Evolutionary conservation across 2,329 filamentous ascomycete genomes (phyloP), one percentile per base, ranked within the genome.

Genomic region (Fusarium denticulatum): DNA sequence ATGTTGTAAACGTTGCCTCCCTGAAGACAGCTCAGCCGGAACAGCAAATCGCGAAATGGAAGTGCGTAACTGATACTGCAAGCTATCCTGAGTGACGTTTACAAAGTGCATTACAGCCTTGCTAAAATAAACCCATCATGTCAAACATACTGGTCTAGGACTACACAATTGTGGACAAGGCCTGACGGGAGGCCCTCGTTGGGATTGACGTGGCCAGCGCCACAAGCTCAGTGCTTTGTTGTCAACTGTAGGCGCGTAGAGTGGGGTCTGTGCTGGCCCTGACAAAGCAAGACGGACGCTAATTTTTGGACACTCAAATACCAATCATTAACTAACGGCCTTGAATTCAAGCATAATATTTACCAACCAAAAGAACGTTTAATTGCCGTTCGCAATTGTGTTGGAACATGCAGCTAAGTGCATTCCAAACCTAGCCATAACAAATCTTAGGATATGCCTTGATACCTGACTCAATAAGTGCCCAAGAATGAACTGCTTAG

Each of bases 71-170:
- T 4, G 7, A 4, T 6, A 1, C 5, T 26, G 7, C 24, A 46
- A 20, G 24, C 6, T 10, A 20, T 10, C 18, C 0, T 3, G 10
- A 49, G 16, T 5, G 1, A 18, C 0, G 30, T 1, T 18, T 7
- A 1, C 7, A 14, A 24, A 24, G 4, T 10, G 30, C 6, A 24
- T 7, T 3, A 16, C 2, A 24, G 30, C 30, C 47, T 50, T 30
- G 30, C 28, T 50, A 14, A 18, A 7, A 0, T 15, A 10, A 10
- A 0, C 0, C 2, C 22, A n/a, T 12, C 46, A n/a, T 7, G 4
- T 9, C 8, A n/a, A n/a, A n/a, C n/a, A n/a, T n/a, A n/a, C n/a
- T 2, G 8, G 18, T 32, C 46, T 49, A 24, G 30, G 47, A 34
- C n/a, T 34, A 9, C 47, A 0, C 47, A 50, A 34, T 10, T 50